Evolutionary conservation across 2,329 filamentous ascomycete genomes (phyloP), one percentile per base, ranked within the genome.

Genomic region (Stemphylium beticola): DNA sequence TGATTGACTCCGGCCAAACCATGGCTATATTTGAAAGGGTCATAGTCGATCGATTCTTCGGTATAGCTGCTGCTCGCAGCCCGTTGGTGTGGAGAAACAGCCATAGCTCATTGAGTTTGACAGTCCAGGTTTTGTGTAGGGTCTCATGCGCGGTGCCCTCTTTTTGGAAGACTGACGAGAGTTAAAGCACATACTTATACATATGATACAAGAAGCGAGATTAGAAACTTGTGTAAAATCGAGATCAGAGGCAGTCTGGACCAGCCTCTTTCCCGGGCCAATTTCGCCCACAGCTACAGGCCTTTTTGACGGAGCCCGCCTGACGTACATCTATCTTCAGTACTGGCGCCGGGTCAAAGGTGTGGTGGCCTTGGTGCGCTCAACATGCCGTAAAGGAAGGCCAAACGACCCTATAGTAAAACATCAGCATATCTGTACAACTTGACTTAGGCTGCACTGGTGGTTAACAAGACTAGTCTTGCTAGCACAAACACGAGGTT

Each of bases 1-100:
- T 80, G 78, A 53, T 79, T 66, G 31, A 81, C 78, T 15, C 79
- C 79, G 18, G 62, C 63, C 4, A 81, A 69, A 36, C 78, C 78
- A 57, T 78, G 73, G 47, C 72, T 70, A 47, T 66, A 75, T 17
- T 60, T 62, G 53, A 71, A 69, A 8, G 66, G 67, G 36, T 71
- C 66, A 15, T 11, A 14, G 29, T 55, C 58, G 7, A 14, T 7
- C 5, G 60, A 55, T 14, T 40, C 29, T 15, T 55, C 41, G 10
- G 51, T 51, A n/a, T 55, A 49, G 18, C 55, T 42, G 29, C 56
- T 41, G 31, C 59, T 33, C 11, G n/a, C 7, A 36, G 15, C 40
- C 38, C 46, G 33, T 41, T 17, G 12, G 4, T 42, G 37, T 22
- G 22, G 37, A 39, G 14, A 6, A 22, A 22, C 14, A 11, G 26